A percentile compares a stretch with the other conserved stretches of the same genome.
Conservation (phyloP, 768 basidiomycete genomes). For the Pleurotus tuber-regium region DNA sequence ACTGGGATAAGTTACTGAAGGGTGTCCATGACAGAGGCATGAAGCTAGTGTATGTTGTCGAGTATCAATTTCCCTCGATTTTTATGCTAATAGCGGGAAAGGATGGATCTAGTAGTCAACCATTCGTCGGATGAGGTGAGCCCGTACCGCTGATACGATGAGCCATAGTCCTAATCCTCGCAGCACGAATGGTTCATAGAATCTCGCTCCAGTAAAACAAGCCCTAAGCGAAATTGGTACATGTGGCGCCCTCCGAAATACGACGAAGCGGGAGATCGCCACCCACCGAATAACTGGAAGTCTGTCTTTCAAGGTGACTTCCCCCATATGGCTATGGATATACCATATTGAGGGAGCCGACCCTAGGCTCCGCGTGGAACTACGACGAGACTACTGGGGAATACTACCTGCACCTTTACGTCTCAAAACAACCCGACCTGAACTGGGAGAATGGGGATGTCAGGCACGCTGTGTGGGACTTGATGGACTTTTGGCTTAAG, state of each 20-base stretch:
- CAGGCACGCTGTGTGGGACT: conserved; percentile 54
- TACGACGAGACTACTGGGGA: conserved; percentile 63
- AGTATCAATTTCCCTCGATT: too few relatives aligned
- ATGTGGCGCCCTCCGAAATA: conserved; percentile 64
- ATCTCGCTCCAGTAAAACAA: conserved; percentile 46
- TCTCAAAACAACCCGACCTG: conserved; percentile 67
- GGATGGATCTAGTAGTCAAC: conserved; percentile 79
- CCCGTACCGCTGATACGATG: too few relatives aligned
- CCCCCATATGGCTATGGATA: not conserved
- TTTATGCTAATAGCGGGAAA: conserved; percentile 19
- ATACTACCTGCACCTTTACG: conserved; percentile 72
- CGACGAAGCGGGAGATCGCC: conserved; percentile 48
- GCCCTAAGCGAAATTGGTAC: conserved; percentile 74
- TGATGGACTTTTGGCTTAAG: conserved; percentile 75
- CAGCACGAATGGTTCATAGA: conserved; percentile 73
- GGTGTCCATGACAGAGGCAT: conserved; percentile 61
- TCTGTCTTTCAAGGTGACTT: conserved; percentile 58
- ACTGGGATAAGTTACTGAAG: conserved; percentile 54
- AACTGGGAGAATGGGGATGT: conserved; percentile 75
- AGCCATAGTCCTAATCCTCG: too few relatives aligned
- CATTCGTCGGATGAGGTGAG: conserved; percentile 65
- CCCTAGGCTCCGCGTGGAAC: conserved; percentile 65
- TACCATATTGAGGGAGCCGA: not conserved
- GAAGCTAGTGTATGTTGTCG: conserved; percentile 59
- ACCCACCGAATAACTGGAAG: conserved; percentile 75